Conservation (phyloP, 192 early-diverging fungal species). For the Gaertneriomyces sp. region DNA sequence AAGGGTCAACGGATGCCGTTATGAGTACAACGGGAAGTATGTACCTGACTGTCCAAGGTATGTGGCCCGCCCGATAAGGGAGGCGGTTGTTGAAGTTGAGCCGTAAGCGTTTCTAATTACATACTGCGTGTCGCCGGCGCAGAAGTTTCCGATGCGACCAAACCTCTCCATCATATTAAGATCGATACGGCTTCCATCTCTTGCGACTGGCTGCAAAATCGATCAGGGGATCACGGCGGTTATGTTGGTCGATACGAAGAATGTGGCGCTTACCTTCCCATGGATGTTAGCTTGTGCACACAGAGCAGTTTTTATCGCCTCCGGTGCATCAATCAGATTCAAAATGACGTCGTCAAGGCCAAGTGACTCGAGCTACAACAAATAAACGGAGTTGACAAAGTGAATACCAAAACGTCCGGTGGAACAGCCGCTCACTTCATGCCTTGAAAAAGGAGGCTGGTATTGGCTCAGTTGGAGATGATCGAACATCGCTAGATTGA, state of each 20-base stretch:
- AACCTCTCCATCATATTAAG: background rate
- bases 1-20: background rate
- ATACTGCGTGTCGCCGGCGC: conserved; percentile 11
- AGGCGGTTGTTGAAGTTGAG: conserved; percentile 12
- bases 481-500: conserved; percentile 27
- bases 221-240: background rate
- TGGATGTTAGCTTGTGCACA: conserved; percentile 62
- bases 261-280: conserved; percentile 26
- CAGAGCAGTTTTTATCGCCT: conserved; percentile 57
- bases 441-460: background rate
- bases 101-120: conserved; percentile 35
- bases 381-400: background rate
- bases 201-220: conserved; percentile 8
- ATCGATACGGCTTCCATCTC: conserved; percentile 1
- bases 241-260: background rate
- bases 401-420: background rate
- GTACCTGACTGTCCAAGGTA: conserved; percentile 14
- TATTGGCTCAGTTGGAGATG: conserved; percentile 7
- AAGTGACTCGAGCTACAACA: conserved; percentile 42
- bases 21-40: background rate
- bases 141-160: too few relatives aligned
- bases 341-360: conserved; percentile 76
- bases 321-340: conserved; percentile 73
- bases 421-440: conserved; percentile 14
- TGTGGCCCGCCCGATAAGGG: background rate